phyloP scores from a whole-genome alignment of 495 filamentous ascomycete genomes.

The Aspergillus conjunctus region DNA sequence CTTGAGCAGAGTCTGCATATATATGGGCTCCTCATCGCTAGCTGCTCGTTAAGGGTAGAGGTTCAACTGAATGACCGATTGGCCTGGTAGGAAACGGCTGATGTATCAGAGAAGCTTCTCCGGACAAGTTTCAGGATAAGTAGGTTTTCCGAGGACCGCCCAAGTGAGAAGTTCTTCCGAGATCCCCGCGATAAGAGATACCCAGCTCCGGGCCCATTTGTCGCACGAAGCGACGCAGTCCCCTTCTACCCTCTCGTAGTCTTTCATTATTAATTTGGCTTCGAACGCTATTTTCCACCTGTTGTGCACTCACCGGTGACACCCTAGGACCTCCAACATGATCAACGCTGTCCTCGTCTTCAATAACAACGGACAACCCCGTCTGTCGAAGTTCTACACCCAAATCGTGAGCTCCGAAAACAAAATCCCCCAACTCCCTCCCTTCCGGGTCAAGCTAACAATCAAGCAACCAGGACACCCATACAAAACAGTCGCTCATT shows the following conservation, averaged over 20 bases:
- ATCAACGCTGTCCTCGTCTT: slow-evolving; percentile 99
- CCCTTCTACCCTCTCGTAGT: no score
- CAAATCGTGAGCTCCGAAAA: slow-evolving; percentile 70
- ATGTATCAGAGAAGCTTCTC: slow-evolving; percentile 17
- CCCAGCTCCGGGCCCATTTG: background rate
- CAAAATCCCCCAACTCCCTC: background rate
- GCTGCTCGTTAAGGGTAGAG: background rate
- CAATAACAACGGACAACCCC: slow-evolving; percentile 95
- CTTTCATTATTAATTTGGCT: no score
- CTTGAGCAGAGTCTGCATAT: slow-evolving; percentile 6
- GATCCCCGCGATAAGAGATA: slow-evolving; percentile 19
- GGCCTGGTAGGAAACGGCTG: background rate
- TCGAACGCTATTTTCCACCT: no score
- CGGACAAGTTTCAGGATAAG: slow-evolving; percentile 11
- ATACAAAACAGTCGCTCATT: slow-evolving; percentile 93
- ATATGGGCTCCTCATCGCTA: slow-evolving; percentile 9
- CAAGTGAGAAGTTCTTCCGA: slow-evolving; percentile 13
- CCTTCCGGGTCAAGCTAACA: slow-evolving; percentile 7
- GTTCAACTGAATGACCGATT: slow-evolving; percentile 4
- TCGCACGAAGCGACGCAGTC: background rate
- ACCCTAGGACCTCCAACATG: slow-evolving; percentile 54
- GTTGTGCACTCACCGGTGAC: no score
- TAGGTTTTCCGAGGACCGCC: slow-evolving; percentile 20
- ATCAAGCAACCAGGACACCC: slow-evolving; percentile 68
- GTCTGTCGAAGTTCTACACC: slow-evolving; percentile 98